Conservation (phyloP, 106 monocot species). For the Phalaenopsis aphrodite region DNA sequence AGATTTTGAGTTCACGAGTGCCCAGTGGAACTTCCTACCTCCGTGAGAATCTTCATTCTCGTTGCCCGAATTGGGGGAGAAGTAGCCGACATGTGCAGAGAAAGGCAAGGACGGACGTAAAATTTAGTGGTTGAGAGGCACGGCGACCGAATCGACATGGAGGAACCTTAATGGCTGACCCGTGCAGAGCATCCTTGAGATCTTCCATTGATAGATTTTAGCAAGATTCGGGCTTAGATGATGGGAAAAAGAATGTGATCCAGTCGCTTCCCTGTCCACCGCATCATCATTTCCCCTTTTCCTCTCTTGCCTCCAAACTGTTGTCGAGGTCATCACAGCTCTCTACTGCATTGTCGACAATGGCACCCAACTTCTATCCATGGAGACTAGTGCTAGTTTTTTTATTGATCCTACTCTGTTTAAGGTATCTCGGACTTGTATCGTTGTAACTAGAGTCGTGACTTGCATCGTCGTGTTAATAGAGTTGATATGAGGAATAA, state of each 20-base stretch:
- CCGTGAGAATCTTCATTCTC: background rate
- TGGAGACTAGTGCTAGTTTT: conserved; percentile 35
- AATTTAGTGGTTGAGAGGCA: conserved; percentile 74
- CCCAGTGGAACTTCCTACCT: background rate
- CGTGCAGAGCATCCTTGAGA: conserved; percentile 59
- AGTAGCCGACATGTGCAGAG: background rate
- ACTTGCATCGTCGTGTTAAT: background rate
- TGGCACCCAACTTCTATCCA: conserved; percentile 17
- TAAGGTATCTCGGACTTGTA: conserved; percentile 38
- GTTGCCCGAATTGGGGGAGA: background rate
- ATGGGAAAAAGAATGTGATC: conserved; percentile 42
- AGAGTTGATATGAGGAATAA: background rate
- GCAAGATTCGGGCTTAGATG: conserved; percentile 56
- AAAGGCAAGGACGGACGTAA: conserved; percentile 25
- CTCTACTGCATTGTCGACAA: conserved; percentile 48
- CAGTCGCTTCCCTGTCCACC: conserved; percentile 41
- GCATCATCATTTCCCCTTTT: conserved; percentile 85
- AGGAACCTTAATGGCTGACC: conserved; percentile 46
- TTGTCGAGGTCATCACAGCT: conserved; percentile 44
- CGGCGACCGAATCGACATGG: conserved; percentile 64
- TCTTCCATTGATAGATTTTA: conserved; percentile 54
- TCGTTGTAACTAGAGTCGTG: background rate
- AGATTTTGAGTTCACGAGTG: too few relatives aligned
- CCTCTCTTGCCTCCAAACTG: conserved; percentile 78
- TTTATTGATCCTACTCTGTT: conserved; percentile 50